Base-by-base conservation (phyloP, 2,329 filamentous ascomycete genomes). In the Ilyonectria robusta region DNA sequence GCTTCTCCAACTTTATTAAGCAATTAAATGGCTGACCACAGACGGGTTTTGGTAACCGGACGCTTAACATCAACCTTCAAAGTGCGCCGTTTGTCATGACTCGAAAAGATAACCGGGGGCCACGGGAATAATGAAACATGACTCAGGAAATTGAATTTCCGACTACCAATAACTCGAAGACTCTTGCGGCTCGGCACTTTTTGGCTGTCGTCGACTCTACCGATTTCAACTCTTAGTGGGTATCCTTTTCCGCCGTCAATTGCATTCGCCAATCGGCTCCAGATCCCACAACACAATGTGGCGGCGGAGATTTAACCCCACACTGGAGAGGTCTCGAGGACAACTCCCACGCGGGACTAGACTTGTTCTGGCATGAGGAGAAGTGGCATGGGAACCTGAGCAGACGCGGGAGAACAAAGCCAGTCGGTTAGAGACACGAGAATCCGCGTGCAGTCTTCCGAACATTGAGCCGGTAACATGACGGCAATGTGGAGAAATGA, bases 191-290 rank as follows among this genome's bases (percentile, higher is more conserved):
- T 10, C 42, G 42, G 59, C 31, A 56, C 42, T 37, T 54, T 40
- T 53, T 21, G 9, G 6, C 61, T 46, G 26, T 46, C 29, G 37
- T 26, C 15, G 17, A 6, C 26, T 31, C 23, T 40, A 19, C 33
- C 26, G 26, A 26, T 26, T 35, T 40, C 31, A 59, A 51, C 44
- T 21, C 44, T 15, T 4, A 7, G 46, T 61, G 65, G 65, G 40
- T 68, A 65, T 65, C 54, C 53, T 68, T 68, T 65, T 68, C 65
- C 61, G 61, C 46, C 26, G 35, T 33, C 31, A 4, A 7, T n/a
- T n/a, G 40, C 15, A n/a, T n/a, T 42, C 40, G 40, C 40, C 51
- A 31, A 50, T 50, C 47, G 47, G 47, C 47, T 17, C 23, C 46
- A 23, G 40, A 42, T 44, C 44, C 40, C 6, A 48, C 15, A 11